Conservation (phyloP, 352 stramenopile genomes). For the Phytophthora pseudosyringae region DNA sequence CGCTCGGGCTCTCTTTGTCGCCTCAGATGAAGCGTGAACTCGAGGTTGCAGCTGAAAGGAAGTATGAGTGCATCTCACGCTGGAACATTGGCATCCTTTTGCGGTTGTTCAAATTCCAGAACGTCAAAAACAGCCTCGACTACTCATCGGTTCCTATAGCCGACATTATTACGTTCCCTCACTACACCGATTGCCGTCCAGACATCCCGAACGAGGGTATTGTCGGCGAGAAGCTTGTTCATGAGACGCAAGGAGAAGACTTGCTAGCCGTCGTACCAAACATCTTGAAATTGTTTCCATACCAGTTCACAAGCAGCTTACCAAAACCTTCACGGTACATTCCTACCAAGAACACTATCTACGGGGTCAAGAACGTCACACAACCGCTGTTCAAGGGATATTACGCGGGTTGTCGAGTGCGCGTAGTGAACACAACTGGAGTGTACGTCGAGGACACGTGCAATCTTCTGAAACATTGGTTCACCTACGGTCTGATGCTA, state of each 20-base stretch:
- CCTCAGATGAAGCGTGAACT: slow-evolving; percentile 28
- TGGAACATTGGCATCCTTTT: slow-evolving; percentile 29
- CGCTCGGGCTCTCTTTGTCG: slow-evolving; percentile 12
- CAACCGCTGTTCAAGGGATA: slow-evolving; percentile 33
- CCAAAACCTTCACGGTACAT: slow-evolving; percentile 29
- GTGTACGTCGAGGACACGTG: slow-evolving; percentile 35
- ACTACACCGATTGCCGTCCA: slow-evolving; percentile 32
- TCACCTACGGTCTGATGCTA: slow-evolving; percentile 24
- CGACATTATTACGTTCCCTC: slow-evolving; percentile 33
- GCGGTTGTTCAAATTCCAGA: slow-evolving; percentile 34
- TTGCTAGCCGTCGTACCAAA: slow-evolving; percentile 22
- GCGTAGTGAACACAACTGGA: slow-evolving; percentile 30
- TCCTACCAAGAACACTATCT: slow-evolving; percentile 17
- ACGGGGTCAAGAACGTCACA: slow-evolving; percentile 20
- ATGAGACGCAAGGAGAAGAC: slow-evolving; percentile 22
- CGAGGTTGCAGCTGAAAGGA: slow-evolving; percentile 22
- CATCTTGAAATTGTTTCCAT: slow-evolving; percentile 30
- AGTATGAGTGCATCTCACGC: slow-evolving; percentile 23
- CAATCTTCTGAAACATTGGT: slow-evolving; percentile 26
- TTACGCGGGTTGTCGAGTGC: slow-evolving; percentile 31
- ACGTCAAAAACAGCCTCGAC: slow-evolving; percentile 15
- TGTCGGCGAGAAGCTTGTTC: slow-evolving; percentile 16
- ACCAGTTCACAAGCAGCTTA: slow-evolving; percentile 29
- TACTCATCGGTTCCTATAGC: slow-evolving; percentile 33
- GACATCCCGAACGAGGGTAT: slow-evolving; percentile 32